Evolutionary conservation across 2,329 filamentous ascomycete genomes (phyloP).

Genomic region (Aspergillus tubingensis): DNA sequence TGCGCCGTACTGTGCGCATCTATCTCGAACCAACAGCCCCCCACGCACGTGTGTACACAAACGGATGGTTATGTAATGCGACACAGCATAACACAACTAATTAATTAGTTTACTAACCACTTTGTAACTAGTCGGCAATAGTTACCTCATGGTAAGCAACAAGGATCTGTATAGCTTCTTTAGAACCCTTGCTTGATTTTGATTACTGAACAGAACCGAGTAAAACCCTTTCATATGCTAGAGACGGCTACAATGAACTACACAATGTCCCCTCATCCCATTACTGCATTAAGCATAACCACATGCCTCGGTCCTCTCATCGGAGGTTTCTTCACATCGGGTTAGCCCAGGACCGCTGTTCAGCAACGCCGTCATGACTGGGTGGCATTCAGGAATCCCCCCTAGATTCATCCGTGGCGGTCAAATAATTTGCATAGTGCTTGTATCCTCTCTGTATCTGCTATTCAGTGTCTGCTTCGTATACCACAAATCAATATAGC

Average conservation of each 20-base stretch:
- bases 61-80: not conserved
- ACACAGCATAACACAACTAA: not conserved
- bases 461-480: not conserved
- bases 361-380: not conserved
- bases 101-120: no score
- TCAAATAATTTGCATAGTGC: not conserved
- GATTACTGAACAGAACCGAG: not conserved
- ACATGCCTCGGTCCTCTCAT: not conserved
- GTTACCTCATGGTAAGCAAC: no score
- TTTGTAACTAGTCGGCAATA: no score
- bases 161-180: no score
- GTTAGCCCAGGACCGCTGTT: not conserved
- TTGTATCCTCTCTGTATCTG: not conserved
- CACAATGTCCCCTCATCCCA: no score
- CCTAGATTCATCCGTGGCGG: not conserved
- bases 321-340: constrained; percentile 4
- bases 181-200: not conserved
- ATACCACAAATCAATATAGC: not conserved
- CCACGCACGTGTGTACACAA: not conserved
- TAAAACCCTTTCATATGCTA: not conserved
- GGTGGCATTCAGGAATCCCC: not conserved
- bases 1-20: not conserved
- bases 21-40: not conserved
- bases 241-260: not conserved
- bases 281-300: not conserved